Conservation (phyloP, 73 alveolate genomes). For the Symbiodinium natans region DNA sequence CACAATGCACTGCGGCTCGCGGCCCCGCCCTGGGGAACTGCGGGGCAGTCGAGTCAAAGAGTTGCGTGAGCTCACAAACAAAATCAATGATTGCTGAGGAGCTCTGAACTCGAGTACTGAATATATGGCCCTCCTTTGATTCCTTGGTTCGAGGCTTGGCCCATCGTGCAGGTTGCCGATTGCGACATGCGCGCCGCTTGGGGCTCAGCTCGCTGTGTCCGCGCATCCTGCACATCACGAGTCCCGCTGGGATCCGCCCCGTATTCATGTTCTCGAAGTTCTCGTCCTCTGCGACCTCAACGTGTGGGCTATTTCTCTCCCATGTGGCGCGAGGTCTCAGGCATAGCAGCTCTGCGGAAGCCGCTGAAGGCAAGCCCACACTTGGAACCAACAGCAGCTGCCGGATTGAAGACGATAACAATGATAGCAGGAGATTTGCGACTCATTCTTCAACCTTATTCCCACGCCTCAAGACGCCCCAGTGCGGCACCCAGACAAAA, state of each 20-base stretch:
- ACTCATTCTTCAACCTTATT: constrained; percentile 21
- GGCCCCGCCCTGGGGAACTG: background rate
- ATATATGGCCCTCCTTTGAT: too few species aligned
- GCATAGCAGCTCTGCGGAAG: constrained; percentile 59
- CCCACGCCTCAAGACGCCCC: constrained; percentile 36
- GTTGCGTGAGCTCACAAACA: background rate
- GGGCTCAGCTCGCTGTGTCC: background rate
- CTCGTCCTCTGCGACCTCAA: too few species aligned
- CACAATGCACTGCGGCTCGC: constrained; percentile 56
- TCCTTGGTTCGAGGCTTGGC: constrained; percentile 70
- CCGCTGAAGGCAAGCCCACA: constrained; percentile 46
- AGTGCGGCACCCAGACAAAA: background rate
- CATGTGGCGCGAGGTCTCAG: constrained; percentile 21
- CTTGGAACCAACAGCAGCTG: background rate
- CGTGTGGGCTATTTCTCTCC: too few species aligned
- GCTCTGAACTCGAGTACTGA: background rate
- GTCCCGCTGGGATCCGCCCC: too few species aligned
- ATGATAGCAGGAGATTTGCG: constrained; percentile 22
- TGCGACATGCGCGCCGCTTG: background rate
- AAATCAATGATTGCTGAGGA: too few species aligned
- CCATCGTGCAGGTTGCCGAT: constrained; percentile 60
- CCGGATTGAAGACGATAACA: too few species aligned
- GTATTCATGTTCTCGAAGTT: too few species aligned
- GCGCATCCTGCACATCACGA: too few species aligned
- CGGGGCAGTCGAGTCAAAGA: background rate